Conservation (phyloP, 208 protist species). For the Leishmania lainsoni region DNA sequence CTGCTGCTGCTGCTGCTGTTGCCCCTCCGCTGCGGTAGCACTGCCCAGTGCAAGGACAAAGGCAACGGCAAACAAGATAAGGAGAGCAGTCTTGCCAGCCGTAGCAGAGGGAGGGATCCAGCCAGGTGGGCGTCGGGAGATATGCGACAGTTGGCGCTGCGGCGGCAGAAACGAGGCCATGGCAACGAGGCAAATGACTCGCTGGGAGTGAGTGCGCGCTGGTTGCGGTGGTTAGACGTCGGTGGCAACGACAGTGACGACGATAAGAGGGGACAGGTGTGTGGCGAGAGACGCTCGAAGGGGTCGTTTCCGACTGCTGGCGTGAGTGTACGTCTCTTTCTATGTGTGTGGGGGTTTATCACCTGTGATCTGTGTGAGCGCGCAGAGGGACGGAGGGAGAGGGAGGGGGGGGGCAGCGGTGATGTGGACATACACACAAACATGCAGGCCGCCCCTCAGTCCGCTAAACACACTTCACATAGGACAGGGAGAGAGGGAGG, state of each 20-base stretch:
- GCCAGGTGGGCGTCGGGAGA: background rate
- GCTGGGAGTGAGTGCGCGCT: background rate
- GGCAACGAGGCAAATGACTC: background rate
- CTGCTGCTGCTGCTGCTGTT: background rate
- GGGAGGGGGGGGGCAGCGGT: background rate
- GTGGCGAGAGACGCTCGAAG: background rate
- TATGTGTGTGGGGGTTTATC: background rate
- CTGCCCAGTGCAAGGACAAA: background rate
- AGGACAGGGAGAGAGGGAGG: background rate
- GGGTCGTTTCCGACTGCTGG: background rate
- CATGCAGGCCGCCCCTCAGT: background rate
- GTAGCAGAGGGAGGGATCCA: background rate
- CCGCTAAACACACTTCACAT: background rate
- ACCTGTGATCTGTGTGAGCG: background rate
- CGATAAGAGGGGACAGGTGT: too few relatives aligned
- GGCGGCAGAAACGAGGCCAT: background rate
- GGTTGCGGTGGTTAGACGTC: background rate
- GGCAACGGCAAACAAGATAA: background rate
- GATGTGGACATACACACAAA: background rate
- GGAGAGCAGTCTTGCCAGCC: background rate
- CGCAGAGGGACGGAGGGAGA: constrained; percentile 2
- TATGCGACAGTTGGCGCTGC: background rate
- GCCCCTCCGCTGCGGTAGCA: background rate
- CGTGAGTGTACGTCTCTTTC: background rate
- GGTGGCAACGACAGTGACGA: background rate